Evolutionary conservation across 257 asterid species (phyloP), one percentile per base, ranked within the genome.

Genomic region (Phtheirospermum japonicum): DNA sequence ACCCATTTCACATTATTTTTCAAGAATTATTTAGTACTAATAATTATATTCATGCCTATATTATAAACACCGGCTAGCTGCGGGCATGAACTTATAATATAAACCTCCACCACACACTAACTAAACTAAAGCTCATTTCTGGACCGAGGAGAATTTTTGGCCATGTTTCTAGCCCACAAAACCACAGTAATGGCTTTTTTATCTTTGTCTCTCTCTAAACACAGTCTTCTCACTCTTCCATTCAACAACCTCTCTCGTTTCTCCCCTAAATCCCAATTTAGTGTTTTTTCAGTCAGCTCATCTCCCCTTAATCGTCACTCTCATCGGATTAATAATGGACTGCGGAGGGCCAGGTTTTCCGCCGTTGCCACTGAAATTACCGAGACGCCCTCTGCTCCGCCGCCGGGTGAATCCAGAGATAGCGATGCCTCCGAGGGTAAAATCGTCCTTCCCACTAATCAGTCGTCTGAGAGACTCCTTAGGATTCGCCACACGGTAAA

Each of bases 401-500:
- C 71, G 16, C 30, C 71, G 34, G 74, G 57, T 14, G 78, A 71
- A 62, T 65, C 53, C 9, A 17, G 33, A 1, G 69, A 33, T 20
- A 39, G 10, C 39, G 71, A 33, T 17, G 61, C 77, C 30, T 57
- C 67, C 17, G 61, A 9, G 65, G 73, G 61, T 36, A 81, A 67
- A 72, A 39, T 81, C 18, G 82, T 73, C 16, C 97, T 88, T 34
- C 98, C 98, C 2, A 88, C 97, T 23, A 86, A 89, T 63, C 81
- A 83, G n/a, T 88, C 97, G 3, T 88, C 98, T 4, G 76, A 81
- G 48, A 56, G 53, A 16, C 95, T 92, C 56, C 95, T 92, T 67
- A 70, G 83, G 70, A 85, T 92, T 68, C 95, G 98, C 51, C 98
- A 92, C 74, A 84, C 97, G 53, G 98, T 92, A 74, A 61, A 45